Evolutionary conservation across 352 stramenopile genomes (phyloP), one percentile per base, ranked within the genome.

Genomic region (Globisporangium nagaii): DNA sequence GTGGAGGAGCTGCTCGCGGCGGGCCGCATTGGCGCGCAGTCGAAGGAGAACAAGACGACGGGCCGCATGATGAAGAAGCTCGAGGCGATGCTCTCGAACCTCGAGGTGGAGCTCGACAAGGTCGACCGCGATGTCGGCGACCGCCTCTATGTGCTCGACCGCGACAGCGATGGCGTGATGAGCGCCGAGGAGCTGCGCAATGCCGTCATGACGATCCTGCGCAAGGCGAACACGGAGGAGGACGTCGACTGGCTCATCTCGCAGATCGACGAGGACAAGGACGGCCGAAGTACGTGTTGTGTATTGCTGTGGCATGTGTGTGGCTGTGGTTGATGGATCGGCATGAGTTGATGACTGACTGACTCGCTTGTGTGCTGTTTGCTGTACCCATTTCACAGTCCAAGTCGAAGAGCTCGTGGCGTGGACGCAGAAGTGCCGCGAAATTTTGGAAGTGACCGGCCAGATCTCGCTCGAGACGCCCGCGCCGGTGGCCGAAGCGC

Each of bases 71-170:
- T 98, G 72, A 87, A 93, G 65, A 84, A 86, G 47, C 76, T 98
- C 32, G 84, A 96, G 58, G 84, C 75, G 5, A 98, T 98, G 92
- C 76, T 98, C 39, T 91, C 86, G 25, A 97, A 91, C 57, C 83
- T 98, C 51, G 90, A 98, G 59, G 72, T 90, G 25, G 91, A 98
- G 62, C 84, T 98, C 15, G 90, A 96, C 25, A 87, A 97, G 63
- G 94, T 98, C 28, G 90, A 99, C 65, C 78, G 86, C 56, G 92
- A 97, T 61, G 97, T 99, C 65, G 97, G 97, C 57, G 93, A 99
- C 66, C 97, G 97, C 46, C 85, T 99, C 47, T 97, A 99, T 63
- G 84, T 99, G 58, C 72, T 99, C 22, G 96, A 99, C 70, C 91
- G 93, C 62, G 97, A 99, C 78, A 91, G 82, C 45, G 96, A 99